Base-by-base conservation (phyloP, 176 grass and related monocot species). In the Avena insularis region DNA sequence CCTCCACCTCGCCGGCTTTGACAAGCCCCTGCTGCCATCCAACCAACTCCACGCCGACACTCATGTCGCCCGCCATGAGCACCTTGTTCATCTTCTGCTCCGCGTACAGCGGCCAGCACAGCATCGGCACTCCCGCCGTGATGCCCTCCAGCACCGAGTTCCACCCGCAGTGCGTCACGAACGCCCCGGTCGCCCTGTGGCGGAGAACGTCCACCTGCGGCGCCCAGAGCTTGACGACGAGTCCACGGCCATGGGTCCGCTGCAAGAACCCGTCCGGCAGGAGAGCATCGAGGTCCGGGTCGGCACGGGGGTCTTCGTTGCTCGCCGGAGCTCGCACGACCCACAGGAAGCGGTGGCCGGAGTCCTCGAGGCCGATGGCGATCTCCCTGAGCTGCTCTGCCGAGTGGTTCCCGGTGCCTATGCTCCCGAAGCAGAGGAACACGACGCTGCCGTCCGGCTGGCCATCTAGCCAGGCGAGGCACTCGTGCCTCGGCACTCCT, bases 101-200 rank as follows among this genome's bases (percentile, higher is more conserved):
- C 5, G 55, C 6, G 17, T 58, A 20, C 0, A 58, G 6, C 2
- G 55, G 55, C 55, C 17, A 58, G 17, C 55, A 58, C 16, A 58
- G 17, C 55, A 58, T 58, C 55, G 55, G 55, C 55, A 58, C 17
- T 17, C 55, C 55, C 17, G 16, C 55, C 55, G 17, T 58, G 55
- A 58, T 17, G 17, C 17, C 17, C 58, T 88, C 90, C 53, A 86
- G 9, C 0, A 13, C 15, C 4, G 90, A 89, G 84, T 92, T 91
- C 87, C 90, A 92, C 48, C 87, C 87, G 12, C 90, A 89, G 17
- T 92, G 90, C 1, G 70, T 89, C 62, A 92, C 55, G 55, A 58
- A 58, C 0, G 6, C 55, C 1, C 55, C 17, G 0, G 55, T 58
- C 17, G 55, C 17, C 6, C 16, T 20, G 55, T 58, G 55, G 55